Percentiles rank a stretch among this genome's conserved stretches.
Conservation (phyloP, 179 eudicot species). For the Gypsophila paniculata region DNA sequence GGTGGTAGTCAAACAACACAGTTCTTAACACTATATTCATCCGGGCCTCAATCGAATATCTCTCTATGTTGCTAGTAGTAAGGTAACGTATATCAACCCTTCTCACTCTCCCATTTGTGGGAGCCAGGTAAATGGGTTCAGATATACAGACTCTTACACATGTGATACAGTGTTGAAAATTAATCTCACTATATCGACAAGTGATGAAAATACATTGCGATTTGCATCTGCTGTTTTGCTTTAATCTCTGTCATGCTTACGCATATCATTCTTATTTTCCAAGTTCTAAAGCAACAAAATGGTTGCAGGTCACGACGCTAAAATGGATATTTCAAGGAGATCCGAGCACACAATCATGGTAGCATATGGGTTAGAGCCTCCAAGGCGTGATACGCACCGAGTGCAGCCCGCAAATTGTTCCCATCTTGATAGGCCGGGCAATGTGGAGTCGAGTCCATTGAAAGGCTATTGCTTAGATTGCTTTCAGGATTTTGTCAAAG, state of each 20-base stretch:
- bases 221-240: neutral
- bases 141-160: too few relatives aligned
- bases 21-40: too few relatives aligned
- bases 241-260: neutral
- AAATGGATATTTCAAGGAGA: constrained; percentile 20
- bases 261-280: neutral
- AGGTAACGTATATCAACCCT: too few relatives aligned
- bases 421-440: constrained; percentile 28
- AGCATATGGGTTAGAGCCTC: constrained; percentile 40
- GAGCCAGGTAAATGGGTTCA: too few relatives aligned
- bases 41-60: too few relatives aligned
- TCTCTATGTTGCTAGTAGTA: too few relatives aligned
- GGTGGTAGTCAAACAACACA: too few relatives aligned
- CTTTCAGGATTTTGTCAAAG: constrained; percentile 43
- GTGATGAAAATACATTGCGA: too few relatives aligned
- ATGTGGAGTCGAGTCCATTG: constrained; percentile 28
- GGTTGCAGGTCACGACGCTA: constrained; percentile 24
- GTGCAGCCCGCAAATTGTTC: constrained; percentile 32
- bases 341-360: constrained; percentile 46
- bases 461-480: constrained; percentile 42
- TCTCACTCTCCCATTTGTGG: too few relatives aligned
- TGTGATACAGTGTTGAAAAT: too few relatives aligned
- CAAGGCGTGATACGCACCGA: constrained; percentile 22
- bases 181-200: too few relatives aligned
- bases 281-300: neutral